These are phyloP conservation scores for Ramaria sp. DNA, from an alignment of 768 basidiomycete genomes.

Conservation along the genomic window DNA sequence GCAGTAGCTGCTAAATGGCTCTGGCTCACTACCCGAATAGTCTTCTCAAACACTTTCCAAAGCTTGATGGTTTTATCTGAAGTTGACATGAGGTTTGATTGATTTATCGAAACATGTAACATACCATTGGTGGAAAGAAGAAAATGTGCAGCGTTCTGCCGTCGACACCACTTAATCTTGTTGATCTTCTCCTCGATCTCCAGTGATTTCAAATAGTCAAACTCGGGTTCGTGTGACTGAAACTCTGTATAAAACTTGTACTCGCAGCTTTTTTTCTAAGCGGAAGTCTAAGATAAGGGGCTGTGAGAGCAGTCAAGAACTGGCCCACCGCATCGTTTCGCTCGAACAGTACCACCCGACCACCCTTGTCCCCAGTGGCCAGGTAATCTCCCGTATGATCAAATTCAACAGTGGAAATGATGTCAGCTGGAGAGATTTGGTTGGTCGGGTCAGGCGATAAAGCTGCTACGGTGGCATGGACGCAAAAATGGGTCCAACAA, in stretches of 20 bases:
- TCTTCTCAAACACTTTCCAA: slow-evolving; percentile 99
- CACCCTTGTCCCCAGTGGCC: slow-evolving; percentile 98
- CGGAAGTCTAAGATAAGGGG: slow-evolving; percentile 14
- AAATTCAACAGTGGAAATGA: slow-evolving; percentile 99
- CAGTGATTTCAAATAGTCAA: slow-evolving; percentile 98
- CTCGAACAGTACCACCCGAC: slow-evolving; percentile 96
- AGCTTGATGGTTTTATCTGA: slow-evolving; percentile 99
- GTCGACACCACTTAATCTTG: slow-evolving; percentile 99
- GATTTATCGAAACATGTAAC: slow-evolving; percentile 14
- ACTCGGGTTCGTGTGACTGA: slow-evolving; percentile 99
- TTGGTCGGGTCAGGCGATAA: slow-evolving; percentile 8
- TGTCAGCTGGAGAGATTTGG: slow-evolving; percentile 64
- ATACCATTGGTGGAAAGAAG: slow-evolving; percentile 92
- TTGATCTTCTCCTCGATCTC: slow-evolving; percentile 99
- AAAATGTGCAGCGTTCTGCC: slow-evolving; percentile 96
- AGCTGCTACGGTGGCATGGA: slow-evolving; percentile 6
- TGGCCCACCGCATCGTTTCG: slow-evolving; percentile 85
- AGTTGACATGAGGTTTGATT: neutral
- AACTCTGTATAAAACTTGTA: slow-evolving; percentile 99
- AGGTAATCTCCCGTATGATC: slow-evolving; percentile 99
- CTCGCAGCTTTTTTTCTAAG: slow-evolving; percentile 98
- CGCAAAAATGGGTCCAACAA: neutral
- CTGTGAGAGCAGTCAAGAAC: slow-evolving; percentile 3
- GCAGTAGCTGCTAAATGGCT: slow-evolving; percentile 61
- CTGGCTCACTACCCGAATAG: slow-evolving; percentile 89